Evolutionary conservation across 2,329 filamentous ascomycete species (phyloP).

Genomic region (Claviceps purpurea): DNA sequence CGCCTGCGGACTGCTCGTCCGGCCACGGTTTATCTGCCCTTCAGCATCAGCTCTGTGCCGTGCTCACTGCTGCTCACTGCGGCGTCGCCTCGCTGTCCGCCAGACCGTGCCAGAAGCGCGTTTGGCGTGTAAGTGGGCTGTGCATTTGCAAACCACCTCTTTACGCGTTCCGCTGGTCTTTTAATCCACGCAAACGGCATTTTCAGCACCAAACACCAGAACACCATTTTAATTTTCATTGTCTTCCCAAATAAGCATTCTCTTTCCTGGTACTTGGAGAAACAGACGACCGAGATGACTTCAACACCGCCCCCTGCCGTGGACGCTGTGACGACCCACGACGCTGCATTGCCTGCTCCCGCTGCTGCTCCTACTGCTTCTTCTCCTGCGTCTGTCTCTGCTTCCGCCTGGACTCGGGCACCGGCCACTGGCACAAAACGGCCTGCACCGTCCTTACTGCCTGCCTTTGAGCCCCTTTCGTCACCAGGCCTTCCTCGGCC

Average conservation of each 20-base stretch:
- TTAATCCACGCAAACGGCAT: conserved; percentile 1
- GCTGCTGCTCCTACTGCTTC: not conserved
- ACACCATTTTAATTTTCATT: not conserved
- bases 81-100: not conserved
- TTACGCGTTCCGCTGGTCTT: conserved; percentile 8
- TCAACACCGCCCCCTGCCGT: conserved; percentile 20
- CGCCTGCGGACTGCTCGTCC: not conserved
- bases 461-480: conserved; percentile 67
- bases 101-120: not conserved
- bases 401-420: not conserved
- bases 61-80: too few relatives aligned
- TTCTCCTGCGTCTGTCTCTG: not conserved
- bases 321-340: conserved; percentile 1
- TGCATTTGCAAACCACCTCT: not conserved
- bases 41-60: not conserved
- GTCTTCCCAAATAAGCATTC: not conserved
- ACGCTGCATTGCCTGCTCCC: conserved; percentile 22
- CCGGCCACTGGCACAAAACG: conserved; percentile 40
- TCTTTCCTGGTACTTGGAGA: not conserved
- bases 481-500: conserved; percentile 59
- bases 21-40: not conserved
- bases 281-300: conserved; percentile 26
- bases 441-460: conserved; percentile 54
- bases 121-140: conserved; percentile 2
- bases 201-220: not conserved